Evolutionary conservation across 192 early-diverging fungal species (phyloP).

Genomic region (Diversispora epigaea): DNA sequence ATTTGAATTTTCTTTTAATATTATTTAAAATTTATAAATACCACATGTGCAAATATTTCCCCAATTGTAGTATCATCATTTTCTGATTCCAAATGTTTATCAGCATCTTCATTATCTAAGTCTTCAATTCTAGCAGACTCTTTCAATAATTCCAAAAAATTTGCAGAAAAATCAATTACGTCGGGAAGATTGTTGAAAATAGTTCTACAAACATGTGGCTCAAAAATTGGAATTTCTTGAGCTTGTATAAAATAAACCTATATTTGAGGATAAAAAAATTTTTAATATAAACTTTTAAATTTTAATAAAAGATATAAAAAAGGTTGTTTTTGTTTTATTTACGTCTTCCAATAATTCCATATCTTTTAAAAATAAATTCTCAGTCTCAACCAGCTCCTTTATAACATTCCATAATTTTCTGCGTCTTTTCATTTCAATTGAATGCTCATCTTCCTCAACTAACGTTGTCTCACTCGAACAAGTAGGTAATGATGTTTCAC

Average conservation of each 20-base stretch:
- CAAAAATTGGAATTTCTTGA: conserved; percentile 42
- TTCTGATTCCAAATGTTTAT: conserved; percentile 29
- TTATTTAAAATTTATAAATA: conserved; percentile 27
- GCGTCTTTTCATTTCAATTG: conserved; percentile 9
- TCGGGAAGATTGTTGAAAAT: conserved; percentile 80
- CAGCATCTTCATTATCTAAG: conserved; percentile 31
- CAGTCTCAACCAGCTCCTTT: conserved; percentile 32
- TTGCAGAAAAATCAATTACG: conserved; percentile 65
- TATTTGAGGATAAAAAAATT: background rate
- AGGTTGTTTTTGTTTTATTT: background rate
- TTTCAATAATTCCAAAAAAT: conserved; percentile 66
- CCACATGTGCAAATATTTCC: conserved; percentile 53
- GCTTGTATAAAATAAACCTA: conserved; percentile 31
- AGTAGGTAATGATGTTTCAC: background rate
- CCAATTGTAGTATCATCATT: conserved; percentile 46
- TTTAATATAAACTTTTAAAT: too few species aligned
- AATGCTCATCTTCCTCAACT: conserved; percentile 15
- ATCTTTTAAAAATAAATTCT: conserved; percentile 17
- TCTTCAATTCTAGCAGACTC: conserved; percentile 49
- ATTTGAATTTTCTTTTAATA: background rate
- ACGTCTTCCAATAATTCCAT: conserved; percentile 25
- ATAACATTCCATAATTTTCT: conserved; percentile 29
- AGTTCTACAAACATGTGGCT: conserved; percentile 61
- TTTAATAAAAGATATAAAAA: background rate
- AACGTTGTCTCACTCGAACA: background rate